Percentiles rank a stretch among this genome's conserved stretches.
Conservation (phyloP, 495 filamentous ascomycete genomes). For the Penicillium daleae region DNA sequence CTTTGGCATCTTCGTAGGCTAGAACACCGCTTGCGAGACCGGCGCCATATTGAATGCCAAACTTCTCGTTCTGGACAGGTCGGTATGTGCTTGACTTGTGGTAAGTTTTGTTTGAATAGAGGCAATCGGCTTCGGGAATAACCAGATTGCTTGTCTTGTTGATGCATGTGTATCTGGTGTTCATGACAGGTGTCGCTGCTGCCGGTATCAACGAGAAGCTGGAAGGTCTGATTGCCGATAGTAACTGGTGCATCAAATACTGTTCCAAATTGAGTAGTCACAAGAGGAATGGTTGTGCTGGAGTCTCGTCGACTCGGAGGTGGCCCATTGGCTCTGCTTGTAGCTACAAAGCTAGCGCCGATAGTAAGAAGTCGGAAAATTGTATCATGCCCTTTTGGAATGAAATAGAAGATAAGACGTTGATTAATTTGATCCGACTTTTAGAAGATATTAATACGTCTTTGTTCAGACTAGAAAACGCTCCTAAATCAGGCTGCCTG, state of each 20-base stretch:
- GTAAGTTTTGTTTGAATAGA: background rate
- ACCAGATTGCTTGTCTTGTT: background rate
- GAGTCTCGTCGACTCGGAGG: background rate
- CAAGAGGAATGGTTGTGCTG: background rate
- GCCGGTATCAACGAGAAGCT: background rate
- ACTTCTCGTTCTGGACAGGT: background rate
- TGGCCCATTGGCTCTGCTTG: too few relatives aligned
- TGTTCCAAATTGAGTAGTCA: background rate
- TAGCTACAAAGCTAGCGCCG: too few relatives aligned
- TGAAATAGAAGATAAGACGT: too few relatives aligned
- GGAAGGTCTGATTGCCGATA: background rate
- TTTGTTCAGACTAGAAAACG: too few relatives aligned
- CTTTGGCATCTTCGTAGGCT: background rate
- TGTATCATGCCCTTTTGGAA: too few relatives aligned
- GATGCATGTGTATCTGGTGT: background rate
- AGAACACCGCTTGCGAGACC: background rate
- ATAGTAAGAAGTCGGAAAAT: too few relatives aligned
- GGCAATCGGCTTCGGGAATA: background rate
- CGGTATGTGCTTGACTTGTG: background rate
- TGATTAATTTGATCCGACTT: too few relatives aligned
- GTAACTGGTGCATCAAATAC: constrained; percentile 1
- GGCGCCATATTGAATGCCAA: background rate
- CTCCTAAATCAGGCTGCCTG: too few relatives aligned
- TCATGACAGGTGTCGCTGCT: background rate
- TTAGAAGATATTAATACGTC: too few relatives aligned